Conservation (phyloP, 2,329 filamentous ascomycete genomes). For the Lecanosticta acicola region DNA sequence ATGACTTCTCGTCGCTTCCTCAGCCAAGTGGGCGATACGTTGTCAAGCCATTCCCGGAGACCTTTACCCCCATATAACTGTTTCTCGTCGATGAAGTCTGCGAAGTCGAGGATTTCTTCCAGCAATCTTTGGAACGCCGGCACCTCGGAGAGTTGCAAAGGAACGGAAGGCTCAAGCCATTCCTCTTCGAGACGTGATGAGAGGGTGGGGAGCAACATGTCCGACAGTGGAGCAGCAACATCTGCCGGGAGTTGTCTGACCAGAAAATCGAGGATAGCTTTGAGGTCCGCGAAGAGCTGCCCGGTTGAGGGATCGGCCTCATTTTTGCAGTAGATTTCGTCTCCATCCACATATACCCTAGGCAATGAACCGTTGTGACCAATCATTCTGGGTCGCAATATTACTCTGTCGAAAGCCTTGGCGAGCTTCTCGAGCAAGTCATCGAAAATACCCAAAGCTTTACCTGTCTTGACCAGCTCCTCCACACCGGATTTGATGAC, state of each 20-base stretch:
- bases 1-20: slow-evolving; percentile 74
- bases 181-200: slow-evolving; percentile 61
- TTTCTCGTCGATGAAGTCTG: slow-evolving; percentile 54
- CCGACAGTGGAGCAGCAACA: slow-evolving; percentile 54
- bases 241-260: slow-evolving; percentile 45
- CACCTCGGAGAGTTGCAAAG: slow-evolving; percentile 66
- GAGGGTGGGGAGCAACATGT: slow-evolving; percentile 64
- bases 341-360: slow-evolving; percentile 18
- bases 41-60: slow-evolving; percentile 72
- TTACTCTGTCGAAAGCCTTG: slow-evolving; percentile 26
- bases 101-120: slow-evolving; percentile 60
- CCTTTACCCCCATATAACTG: slow-evolving; percentile 58
- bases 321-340: slow-evolving; percentile 24
- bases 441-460: slow-evolving; percentile 24
- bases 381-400: slow-evolving; percentile 27
- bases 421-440: slow-evolving; percentile 22
- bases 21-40: slow-evolving; percentile 78
- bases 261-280: slow-evolving; percentile 47
- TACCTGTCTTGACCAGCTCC: slow-evolving; percentile 17
- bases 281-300: slow-evolving; percentile 41
- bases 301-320: slow-evolving; percentile 11
- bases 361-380: slow-evolving; percentile 16
- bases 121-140: slow-evolving; percentile 65
- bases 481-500: slow-evolving; percentile 45
- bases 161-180: slow-evolving; percentile 74